Base-by-base conservation (phyloP, 2,329 filamentous ascomycete species). In the Hypoxylon rubiginosum region DNA sequence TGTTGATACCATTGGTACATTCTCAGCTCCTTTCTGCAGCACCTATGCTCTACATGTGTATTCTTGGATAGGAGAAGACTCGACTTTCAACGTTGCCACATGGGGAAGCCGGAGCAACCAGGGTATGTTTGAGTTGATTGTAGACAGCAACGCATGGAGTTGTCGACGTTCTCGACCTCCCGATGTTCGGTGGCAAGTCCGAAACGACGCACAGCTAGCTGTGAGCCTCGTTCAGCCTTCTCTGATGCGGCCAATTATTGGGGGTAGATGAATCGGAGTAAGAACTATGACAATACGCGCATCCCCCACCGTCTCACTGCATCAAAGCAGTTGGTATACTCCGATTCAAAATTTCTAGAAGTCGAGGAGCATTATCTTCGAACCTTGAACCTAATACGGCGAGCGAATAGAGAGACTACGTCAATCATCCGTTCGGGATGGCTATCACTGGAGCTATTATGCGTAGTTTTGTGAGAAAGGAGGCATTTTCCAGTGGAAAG, bases 201-300 rank as follows among this genome's bases (percentile, higher is more conserved):
- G 24, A 26, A n/a, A 4, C 9, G 46, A 15, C 39, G 6, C 5
- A n/a, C 46, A n/a, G n/a, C n/a, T n/a, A 26, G 24, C 46, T 49
- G 21, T 30, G 6, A 49, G 43, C 43, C 46, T 49, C 46, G 24
- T 49, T 43, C 46, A 49, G 46, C 46, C 46, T 49, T 49, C 46
- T 26, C 46, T 26, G 13, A 49, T 49, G 46, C 13, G 46, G 24
- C 46, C 46, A 49, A 49, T 49, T 6, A 30, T 49, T n/a, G 10
- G 46, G 46, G 9, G 15, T 30, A 28, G 24, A 13, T 49, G 46
- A 26, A 49, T 49, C 46, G 46, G 46, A 49, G 46, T 49, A 49
- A 49, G 21, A 48, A 28, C 24, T 11, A 30, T 49, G 46, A 6
- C 21, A 49, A 28, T 26, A 30, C 46, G 24, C 24, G 46, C 46